phyloP scores from a whole-genome alignment of 2,329 filamentous ascomycete genomes.

The Aspergillus brunneoviolaceus region DNA sequence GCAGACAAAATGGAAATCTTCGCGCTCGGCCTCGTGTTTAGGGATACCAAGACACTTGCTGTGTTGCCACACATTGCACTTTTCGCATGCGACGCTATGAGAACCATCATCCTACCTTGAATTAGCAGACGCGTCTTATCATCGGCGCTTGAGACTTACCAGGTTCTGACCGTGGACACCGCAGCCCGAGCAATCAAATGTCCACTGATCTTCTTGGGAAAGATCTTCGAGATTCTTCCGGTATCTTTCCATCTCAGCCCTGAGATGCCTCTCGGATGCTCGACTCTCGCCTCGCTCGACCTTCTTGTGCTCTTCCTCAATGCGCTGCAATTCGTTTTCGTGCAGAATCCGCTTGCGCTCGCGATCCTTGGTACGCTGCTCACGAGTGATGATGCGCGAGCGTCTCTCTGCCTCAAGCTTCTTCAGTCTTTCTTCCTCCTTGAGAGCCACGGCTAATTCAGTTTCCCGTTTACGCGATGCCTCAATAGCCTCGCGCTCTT shows the following conservation, averaged over 20 bases:
- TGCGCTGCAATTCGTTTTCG: constrained; percentile 75
- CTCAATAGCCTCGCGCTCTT: constrained; percentile 69
- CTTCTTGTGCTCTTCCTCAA: constrained; percentile 73
- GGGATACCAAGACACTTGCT: constrained; percentile 84
- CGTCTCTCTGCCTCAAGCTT: constrained; percentile 75
- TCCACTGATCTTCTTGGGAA: constrained; percentile 78
- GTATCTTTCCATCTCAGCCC: constrained; percentile 76
- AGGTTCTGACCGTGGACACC: constrained; percentile 82
- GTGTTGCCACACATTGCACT: constrained; percentile 95
- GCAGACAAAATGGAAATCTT: constrained; percentile 88
- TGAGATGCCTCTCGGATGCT: constrained; percentile 75
- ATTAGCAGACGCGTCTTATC: constrained; percentile 21
- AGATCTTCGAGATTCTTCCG: constrained; percentile 74
- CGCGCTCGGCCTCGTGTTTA: constrained; percentile 74
- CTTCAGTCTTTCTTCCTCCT: constrained; percentile 58
- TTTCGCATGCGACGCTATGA: constrained; percentile 90
- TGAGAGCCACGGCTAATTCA: constrained; percentile 63
- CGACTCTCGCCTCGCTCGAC: constrained; percentile 57
- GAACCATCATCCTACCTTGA: constrained; percentile 73
- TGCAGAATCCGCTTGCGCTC: constrained; percentile 79
- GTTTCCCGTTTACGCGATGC: constrained; percentile 65
- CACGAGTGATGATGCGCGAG: constrained; percentile 76
- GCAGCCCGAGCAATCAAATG: constrained; percentile 88
- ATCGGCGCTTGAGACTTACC: constrained; percentile 37
- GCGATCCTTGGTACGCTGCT: constrained; percentile 81